phyloP scores from a whole-genome alignment of 441 rosid species.

The Populus hybrid region DNA sequence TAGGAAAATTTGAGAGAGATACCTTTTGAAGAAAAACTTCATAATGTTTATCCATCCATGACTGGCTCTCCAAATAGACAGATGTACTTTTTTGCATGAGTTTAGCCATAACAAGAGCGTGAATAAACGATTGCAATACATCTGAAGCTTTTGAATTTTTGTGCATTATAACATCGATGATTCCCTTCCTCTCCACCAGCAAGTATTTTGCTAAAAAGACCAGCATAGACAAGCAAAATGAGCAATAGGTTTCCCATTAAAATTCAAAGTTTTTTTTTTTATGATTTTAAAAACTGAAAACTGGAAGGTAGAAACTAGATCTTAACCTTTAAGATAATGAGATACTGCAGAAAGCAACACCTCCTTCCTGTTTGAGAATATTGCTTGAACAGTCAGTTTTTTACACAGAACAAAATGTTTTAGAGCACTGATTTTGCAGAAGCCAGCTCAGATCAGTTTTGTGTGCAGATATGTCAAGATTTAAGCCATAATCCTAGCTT shows the following conservation, averaged over 20 bases:
- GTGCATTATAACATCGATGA: conserved; percentile 49
- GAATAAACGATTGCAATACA: conserved; percentile 71
- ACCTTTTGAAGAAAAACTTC: conserved; percentile 64
- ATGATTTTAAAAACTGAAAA: neutral
- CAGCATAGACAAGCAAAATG: conserved; percentile 9
- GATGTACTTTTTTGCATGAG: conserved; percentile 26
- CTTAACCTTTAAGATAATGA: conserved; percentile 51
- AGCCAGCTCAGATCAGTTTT: conserved; percentile 7
- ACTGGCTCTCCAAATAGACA: conserved; percentile 42
- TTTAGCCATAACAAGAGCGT: conserved; percentile 63
- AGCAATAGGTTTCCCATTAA: neutral
- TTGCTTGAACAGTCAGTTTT: conserved; percentile 20
- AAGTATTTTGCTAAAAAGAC: conserved; percentile 56
- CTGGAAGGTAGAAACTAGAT: conserved; percentile 8
- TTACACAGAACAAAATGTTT: neutral
- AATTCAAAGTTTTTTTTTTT: neutral
- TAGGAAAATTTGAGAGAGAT: conserved; percentile 1
- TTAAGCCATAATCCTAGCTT: neutral
- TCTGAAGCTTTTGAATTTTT: conserved; percentile 58
- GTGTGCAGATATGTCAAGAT: neutral
- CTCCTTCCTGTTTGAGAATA: conserved; percentile 52
- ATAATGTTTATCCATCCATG: conserved; percentile 82
- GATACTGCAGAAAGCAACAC: conserved; percentile 50
- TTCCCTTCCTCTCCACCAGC: conserved; percentile 51
- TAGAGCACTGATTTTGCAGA: neutral